phyloP scores from a whole-genome alignment of 148 eudicot species.

The Amaranthus cruentus region DNA sequence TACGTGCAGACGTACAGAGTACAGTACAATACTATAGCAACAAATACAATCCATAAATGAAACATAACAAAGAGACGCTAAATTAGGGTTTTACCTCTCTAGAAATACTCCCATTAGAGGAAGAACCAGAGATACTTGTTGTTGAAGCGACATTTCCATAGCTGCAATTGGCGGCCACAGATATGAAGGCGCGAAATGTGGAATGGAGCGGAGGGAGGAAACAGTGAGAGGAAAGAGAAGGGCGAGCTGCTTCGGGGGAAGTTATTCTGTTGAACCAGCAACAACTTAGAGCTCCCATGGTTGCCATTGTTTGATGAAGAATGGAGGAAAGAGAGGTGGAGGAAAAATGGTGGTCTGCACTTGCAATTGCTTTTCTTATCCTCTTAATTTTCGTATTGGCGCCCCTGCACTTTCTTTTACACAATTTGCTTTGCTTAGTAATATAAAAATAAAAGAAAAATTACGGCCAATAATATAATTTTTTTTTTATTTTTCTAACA shows the following conservation, averaged over 20 bases:
- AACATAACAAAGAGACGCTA: neutral
- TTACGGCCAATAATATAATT: no score
- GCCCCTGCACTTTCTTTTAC: neutral
- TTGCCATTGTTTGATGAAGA: constrained; percentile 16
- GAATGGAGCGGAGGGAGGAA: constrained; percentile 2
- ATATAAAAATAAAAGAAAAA: no score
- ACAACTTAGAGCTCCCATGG: constrained; percentile 8
- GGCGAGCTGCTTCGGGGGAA: constrained; percentile 15
- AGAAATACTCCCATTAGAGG: neutral
- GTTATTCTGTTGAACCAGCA: constrained; percentile 21
- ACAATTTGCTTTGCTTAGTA: no score
- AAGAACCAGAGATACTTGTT: neutral
- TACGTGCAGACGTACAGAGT: neutral
- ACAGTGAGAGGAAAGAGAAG: constrained; percentile 18
- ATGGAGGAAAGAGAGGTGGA: neutral
- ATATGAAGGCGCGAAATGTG: constrained; percentile 6
- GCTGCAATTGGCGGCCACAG: constrained; percentile 2
- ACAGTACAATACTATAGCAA: neutral
- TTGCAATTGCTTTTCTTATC: constrained; percentile 5
- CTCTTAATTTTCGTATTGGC: neutral
- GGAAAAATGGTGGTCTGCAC: no score
- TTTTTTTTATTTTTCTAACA: no score
- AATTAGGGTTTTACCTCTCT: constrained; percentile 12
- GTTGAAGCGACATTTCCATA: neutral
- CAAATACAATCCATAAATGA: no score